phyloP scores from a whole-genome alignment of 2,329 filamentous ascomycete genomes.

The Tolypocladium nubicola region DNA sequence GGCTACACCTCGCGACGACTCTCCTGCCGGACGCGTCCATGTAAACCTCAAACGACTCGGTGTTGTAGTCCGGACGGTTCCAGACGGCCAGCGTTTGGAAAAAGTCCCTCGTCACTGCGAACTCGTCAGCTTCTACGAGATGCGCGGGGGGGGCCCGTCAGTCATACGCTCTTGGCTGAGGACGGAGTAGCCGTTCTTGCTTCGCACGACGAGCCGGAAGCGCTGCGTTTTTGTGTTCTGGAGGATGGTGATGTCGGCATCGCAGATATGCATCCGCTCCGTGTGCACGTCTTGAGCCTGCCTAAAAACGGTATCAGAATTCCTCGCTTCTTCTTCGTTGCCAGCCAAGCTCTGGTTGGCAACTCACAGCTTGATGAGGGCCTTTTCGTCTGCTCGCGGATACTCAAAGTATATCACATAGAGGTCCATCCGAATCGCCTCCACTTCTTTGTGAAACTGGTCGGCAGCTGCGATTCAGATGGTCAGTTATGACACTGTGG shows the following conservation, averaged over 20 bases:
- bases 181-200: slow-evolving; percentile 2
- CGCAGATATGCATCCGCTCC: slow-evolving; percentile 3
- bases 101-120: background rate
- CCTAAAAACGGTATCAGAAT: background rate
- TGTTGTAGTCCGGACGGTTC: background rate
- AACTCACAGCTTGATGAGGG: slow-evolving; percentile 1
- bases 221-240: slow-evolving; percentile 1
- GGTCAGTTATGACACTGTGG: background rate
- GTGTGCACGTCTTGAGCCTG: slow-evolving; percentile 3
- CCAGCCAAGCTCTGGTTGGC: background rate
- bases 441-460: background rate
- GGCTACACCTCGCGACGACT: background rate
- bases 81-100: background rate
- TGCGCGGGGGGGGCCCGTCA: too few relatives aligned
- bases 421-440: slow-evolving; percentile 4
- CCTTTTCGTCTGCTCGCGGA: background rate
- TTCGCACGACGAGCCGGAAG: slow-evolving; percentile 1
- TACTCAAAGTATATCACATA: slow-evolving; percentile 2
- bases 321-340: background rate
- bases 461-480: background rate
- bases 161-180: slow-evolving; percentile 1
- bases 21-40: slow-evolving; percentile 1
- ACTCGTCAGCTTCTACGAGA: background rate
- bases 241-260: slow-evolving; percentile 3
- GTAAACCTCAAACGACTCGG: background rate